Evolutionary conservation across 148 eudicot species (phyloP), one percentile per base, ranked within the genome.

Genomic region (Fagopyrum tataricum): DNA sequence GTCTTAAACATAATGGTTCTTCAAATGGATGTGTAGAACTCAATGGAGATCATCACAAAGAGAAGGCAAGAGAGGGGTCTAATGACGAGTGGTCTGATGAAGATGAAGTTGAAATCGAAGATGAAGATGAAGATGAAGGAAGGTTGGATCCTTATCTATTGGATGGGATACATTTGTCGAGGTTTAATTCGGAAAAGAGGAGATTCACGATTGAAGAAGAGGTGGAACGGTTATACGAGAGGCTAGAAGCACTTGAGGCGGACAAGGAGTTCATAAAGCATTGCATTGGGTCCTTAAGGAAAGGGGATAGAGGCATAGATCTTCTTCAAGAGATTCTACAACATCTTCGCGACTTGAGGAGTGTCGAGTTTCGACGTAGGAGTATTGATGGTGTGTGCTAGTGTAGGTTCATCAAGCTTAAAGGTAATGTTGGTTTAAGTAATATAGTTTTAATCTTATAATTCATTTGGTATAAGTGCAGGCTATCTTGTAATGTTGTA

Each of bases 201-300:
- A 85, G 82, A 76, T 23, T 80, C 53, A 88, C 76, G 1, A 77
- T 86, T 20, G 97, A 90, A 76, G 94, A 88, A 72, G 97, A 95
- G 79, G 87, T 90, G 40, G 97, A 90, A 76, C 92, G 81, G 69
- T 85, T 96, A 4, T 90, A 96, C 58, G 91, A 82, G 59, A 89
- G 99, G 82, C 79, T 96, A 14, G 90, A 89, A 72, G 91, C 95
- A 20, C 88, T 92, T 0, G 97, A 92, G 82, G 96, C 90, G 4
- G 96, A 96, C 56, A 79, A 87, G 71, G 96, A 92, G 83, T 88
- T 92, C 75, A 85, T 88, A 49, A 93, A 91, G 85, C 92, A 93
- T 59, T 89, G 98, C 75, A 76, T 93, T 20, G 82, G 91, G 15
- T 91, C 95, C 7, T 78, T 93, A 69, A 93, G 82, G 75, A 91